These are phyloP conservation scores for Auricularia cornea DNA, from an alignment of 768 basidiomycete species.

Conservation along the genomic window DNA sequence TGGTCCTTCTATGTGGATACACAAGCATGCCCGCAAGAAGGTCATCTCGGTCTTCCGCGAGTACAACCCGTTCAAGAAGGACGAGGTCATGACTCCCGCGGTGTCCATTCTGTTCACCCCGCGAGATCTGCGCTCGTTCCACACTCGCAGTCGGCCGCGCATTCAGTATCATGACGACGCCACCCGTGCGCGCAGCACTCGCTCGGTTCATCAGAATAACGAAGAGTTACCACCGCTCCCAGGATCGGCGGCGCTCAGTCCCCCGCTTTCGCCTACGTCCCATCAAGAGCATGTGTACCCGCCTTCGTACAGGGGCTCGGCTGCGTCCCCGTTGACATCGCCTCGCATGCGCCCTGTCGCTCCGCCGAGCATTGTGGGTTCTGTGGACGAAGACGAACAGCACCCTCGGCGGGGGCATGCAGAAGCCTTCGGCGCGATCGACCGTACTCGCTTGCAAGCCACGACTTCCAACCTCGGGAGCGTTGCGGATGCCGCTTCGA, in stretches of 20 bases:
- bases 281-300: neutral
- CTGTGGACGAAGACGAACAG: constrained; percentile 7
- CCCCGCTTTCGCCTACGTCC: neutral
- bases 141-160: neutral
- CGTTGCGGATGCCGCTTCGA: constrained; percentile 13
- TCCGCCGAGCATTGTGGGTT: neutral
- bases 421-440: constrained; percentile 53
- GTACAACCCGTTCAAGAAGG: neutral
- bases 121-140: neutral
- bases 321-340: neutral
- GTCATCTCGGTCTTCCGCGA: constrained; percentile 73
- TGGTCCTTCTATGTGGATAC: constrained; percentile 61
- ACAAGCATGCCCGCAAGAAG: constrained; percentile 71
- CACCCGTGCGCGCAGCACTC: neutral
- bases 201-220: neutral
- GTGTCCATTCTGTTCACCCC: neutral
- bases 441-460: constrained; percentile 43
- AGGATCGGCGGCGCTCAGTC: neutral
- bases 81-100: neutral
- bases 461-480: constrained; percentile 22
- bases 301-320: neutral
- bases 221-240: neutral
- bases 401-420: constrained; percentile 50
- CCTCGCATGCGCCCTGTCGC: neutral
- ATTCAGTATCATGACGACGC: constrained; percentile 1